Percentiles rank a stretch among this genome's conserved stretches.
These are phyloP conservation scores for Lipomyces yamadae DNA, from an alignment of 805 yeast species.

Conservation along the genomic window DNA sequence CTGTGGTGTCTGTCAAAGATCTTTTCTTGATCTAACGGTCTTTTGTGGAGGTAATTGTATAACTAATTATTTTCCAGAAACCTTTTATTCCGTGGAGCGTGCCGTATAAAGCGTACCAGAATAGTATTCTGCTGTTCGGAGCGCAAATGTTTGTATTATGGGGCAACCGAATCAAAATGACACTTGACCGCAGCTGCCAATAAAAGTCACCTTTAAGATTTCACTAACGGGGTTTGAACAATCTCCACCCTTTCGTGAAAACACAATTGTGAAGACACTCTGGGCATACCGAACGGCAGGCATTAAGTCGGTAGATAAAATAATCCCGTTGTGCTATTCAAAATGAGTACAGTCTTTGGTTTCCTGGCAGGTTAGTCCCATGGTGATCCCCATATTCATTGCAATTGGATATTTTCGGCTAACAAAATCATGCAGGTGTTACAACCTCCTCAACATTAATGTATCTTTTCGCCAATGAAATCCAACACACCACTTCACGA, in stretches of 20 bases:
- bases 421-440: constrained; percentile 51
- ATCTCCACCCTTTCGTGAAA: not conserved
- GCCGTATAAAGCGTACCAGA: no score
- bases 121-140: no score
- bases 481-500: constrained; percentile 54
- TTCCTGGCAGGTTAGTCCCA: constrained; percentile 56
- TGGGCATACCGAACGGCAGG: not conserved
- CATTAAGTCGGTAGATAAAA: not conserved
- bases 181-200: not conserved
- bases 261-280: not conserved
- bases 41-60: no score
- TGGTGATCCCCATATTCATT: not conserved
- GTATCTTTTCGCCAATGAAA: constrained; percentile 63
- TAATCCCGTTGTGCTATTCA: not conserved
- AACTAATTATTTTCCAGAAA: no score
- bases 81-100: no score
- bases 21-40: no score
- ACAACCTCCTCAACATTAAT: constrained; percentile 66
- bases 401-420: not conserved
- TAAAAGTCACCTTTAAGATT: not conserved
- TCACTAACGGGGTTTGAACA: not conserved
- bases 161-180: no score
- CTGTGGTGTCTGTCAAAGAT: not conserved
- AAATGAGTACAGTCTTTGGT: constrained; percentile 58
- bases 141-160: no score